Evolutionary conservation across 768 basidiomycete species (phyloP).

Genomic region (Sarcodon sp.): DNA sequence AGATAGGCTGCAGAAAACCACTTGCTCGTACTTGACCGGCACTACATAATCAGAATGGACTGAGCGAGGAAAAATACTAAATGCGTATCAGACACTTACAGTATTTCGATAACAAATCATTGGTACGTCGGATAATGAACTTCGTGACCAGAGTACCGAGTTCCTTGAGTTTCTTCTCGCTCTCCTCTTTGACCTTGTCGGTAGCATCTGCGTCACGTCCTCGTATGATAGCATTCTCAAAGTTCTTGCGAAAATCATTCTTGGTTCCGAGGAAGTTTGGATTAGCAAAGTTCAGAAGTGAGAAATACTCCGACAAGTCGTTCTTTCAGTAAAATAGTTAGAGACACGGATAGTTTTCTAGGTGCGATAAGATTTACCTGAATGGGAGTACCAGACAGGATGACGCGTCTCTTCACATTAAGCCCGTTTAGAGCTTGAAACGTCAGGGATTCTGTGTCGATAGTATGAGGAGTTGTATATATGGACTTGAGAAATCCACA

Average conservation of each 20-base stretch:
- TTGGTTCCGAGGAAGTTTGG: slow-evolving; percentile 82
- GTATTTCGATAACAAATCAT: slow-evolving; percentile 91
- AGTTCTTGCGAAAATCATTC: slow-evolving; percentile 90
- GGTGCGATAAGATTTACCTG: slow-evolving; percentile 32
- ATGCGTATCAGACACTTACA: slow-evolving; percentile 34
- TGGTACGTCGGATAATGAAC: slow-evolving; percentile 91
- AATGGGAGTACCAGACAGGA: slow-evolving; percentile 89
- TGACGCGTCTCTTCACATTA: slow-evolving; percentile 82
- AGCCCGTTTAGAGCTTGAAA: slow-evolving; percentile 75
- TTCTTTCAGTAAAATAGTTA: slow-evolving; percentile 33
- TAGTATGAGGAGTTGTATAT: background rate
- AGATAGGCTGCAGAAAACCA: slow-evolving; percentile 85
- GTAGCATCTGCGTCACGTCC: slow-evolving; percentile 85
- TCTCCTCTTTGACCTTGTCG: slow-evolving; percentile 61
- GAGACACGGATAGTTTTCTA: no score
- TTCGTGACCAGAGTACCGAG: slow-evolving; percentile 78
- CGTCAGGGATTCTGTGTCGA: slow-evolving; percentile 60
- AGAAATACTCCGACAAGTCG: slow-evolving; percentile 90
- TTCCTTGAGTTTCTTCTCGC: slow-evolving; percentile 87
- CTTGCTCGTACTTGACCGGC: slow-evolving; percentile 97
- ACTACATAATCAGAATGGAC: slow-evolving; percentile 33
- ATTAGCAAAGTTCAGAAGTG: slow-evolving; percentile 86
- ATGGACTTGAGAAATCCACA: background rate
- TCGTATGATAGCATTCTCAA: slow-evolving; percentile 82
- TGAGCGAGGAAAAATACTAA: background rate